Evolutionary conservation across 1,284 basidiomycete genomes (phyloP).

Genomic region (Marasmius fiardii): DNA sequence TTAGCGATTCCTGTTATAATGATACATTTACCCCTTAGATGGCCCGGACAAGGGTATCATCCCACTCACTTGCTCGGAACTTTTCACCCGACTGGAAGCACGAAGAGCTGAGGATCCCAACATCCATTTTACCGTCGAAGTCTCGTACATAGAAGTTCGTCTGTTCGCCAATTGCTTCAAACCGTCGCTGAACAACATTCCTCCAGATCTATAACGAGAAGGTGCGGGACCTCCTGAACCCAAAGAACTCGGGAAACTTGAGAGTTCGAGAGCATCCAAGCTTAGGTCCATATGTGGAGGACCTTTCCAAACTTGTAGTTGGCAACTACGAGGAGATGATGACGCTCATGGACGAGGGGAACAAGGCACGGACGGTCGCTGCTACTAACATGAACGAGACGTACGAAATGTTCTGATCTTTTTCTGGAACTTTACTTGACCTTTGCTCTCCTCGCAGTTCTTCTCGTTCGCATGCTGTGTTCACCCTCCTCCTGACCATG

Average conservation of each 20-base stretch:
- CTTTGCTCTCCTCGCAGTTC: constrained; percentile 46
- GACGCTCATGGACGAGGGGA: constrained; percentile 99
- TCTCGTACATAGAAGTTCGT: constrained; percentile 90
- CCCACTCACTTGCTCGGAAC: constrained; percentile 89
- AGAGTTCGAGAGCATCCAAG: constrained; percentile 96
- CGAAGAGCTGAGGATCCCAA: constrained; percentile 68
- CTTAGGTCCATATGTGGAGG: constrained; percentile 95
- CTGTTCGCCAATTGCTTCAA: background rate
- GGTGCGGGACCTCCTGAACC: constrained; percentile 95
- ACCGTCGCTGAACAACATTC: constrained; percentile 4
- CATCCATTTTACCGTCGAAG: constrained; percentile 87
- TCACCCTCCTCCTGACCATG: constrained; percentile 92
- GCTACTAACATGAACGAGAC: constrained; percentile 99
- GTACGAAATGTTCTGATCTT: constrained; percentile 33
- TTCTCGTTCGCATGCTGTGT: constrained; percentile 96
- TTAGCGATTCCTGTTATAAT: constrained; percentile 15
- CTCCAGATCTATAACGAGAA: constrained; percentile 96
- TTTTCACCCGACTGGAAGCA: constrained; percentile 80
- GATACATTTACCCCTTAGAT: constrained; percentile 44
- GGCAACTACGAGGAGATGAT: constrained; percentile 94
- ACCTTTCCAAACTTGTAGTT: constrained; percentile 91
- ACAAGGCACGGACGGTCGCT: constrained; percentile 96
- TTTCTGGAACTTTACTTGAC: constrained; percentile 8
- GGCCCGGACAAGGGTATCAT: constrained; percentile 97
- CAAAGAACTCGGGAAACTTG: constrained; percentile 94